Base-by-base conservation (phyloP, 2,329 filamentous ascomycete genomes). In the Alternaria brassicae region DNA sequence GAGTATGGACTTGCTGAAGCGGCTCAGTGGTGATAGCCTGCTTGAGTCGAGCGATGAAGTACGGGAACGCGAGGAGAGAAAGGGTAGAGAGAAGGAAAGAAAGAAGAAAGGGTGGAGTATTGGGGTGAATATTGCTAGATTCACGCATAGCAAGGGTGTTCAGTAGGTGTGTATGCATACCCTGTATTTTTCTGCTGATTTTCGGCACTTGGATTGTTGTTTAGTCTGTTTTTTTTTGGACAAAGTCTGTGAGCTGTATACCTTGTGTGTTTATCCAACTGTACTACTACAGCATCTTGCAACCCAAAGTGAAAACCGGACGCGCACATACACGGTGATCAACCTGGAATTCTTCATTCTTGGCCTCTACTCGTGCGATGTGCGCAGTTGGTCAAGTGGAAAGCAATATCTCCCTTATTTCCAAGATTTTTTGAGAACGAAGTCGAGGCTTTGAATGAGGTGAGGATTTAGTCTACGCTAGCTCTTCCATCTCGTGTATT, bases 41-140 rank as follows among this genome's bases (percentile, higher is more conserved):
- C 7, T 53, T 3, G 47, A 47, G 19, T 40, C 32, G 39, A 56
- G 53, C 7, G 57, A 58, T 27, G 51, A 48, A 27, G 62, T 53
- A 37, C 27, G 45, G 30, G 61, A 51, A 55, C 44, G 49, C n/a
- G 44, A 48, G 44, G 44, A 48, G 44, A 57, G 56, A 25, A 65
- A 41, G 23, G 58, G 52, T 10, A 56, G 60, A 25, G 67, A 63
- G 32, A 65, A 63, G 61, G 60, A 58, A 60, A 56, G 48, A 39
- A 62, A 67, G 58, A 74, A 71, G 62, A 67, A 65, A 62, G 72
- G 69, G 42, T 75, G 72, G 72, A 73, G 62, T 53, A 61, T 73
- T 40, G 71, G 73, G 37, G 64, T 66, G 13, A 60, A 56, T 12
- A 30, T 68, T 25, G 56, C 58, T 12, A 27, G 65, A 34, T 62